phyloP scores from a whole-genome alignment of 2,329 filamentous ascomycete genomes.

The Emericellopsis cladophorae region DNA sequence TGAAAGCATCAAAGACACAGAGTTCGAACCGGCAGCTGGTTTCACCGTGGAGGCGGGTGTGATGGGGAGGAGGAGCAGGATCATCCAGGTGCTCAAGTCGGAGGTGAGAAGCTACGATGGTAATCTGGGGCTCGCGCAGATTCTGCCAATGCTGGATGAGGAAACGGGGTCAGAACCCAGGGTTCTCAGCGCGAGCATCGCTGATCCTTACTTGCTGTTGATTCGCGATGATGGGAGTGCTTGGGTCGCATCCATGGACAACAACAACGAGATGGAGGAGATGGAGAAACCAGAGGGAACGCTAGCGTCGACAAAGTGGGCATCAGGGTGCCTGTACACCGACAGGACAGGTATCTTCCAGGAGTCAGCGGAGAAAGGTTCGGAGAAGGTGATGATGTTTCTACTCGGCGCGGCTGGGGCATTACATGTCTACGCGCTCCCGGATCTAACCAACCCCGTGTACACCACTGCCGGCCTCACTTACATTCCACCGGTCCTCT shows the following conservation, averaged over 20 bases:
- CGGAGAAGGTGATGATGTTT: constrained; percentile 56
- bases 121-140: constrained; percentile 79
- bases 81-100: constrained; percentile 77
- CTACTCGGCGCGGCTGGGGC: constrained; percentile 64
- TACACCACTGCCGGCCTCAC: constrained; percentile 67
- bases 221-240: constrained; percentile 74
- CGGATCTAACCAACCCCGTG: constrained; percentile 57
- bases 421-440: constrained; percentile 63
- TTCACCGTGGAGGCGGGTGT: constrained; percentile 76
- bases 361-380: constrained; percentile 22
- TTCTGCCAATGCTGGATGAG: constrained; percentile 85
- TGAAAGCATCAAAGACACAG: constrained; percentile 65
- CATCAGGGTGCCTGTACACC: constrained; percentile 73
- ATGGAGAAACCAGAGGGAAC: constrained; percentile 50
- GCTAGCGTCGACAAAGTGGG: constrained; percentile 56
- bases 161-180: constrained; percentile 71
- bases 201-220: constrained; percentile 75
- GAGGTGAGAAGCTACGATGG: constrained; percentile 87
- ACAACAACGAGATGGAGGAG: constrained; percentile 73
- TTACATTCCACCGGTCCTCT: constrained; percentile 65
- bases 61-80: constrained; percentile 65
- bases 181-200: constrained; percentile 70
- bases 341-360: constrained; percentile 47
- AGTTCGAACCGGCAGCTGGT: constrained; percentile 85
- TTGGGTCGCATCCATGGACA: constrained; percentile 65